These are phyloP conservation scores for Phialocephala subalpina DNA, from an alignment of 2,329 filamentous ascomycete genomes.

Conservation along the genomic window DNA sequence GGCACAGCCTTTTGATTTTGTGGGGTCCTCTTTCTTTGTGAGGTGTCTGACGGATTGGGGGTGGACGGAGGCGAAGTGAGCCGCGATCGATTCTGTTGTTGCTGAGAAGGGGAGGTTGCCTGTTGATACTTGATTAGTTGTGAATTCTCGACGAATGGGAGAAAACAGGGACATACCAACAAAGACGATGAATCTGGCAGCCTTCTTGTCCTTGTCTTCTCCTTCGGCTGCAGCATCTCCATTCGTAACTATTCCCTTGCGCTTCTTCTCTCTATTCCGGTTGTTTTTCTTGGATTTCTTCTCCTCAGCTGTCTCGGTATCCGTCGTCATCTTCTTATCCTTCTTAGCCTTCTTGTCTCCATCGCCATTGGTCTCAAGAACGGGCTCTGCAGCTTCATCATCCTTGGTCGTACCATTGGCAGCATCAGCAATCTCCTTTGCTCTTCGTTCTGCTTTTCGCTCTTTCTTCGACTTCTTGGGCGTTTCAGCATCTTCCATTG, in stretches of 20 bases:
- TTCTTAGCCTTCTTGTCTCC: conserved; percentile 9
- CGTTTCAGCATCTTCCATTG: conserved; percentile 29
- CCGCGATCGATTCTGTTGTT: conserved; percentile 71
- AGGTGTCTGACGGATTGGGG: conserved; percentile 77
- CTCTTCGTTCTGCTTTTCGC: conserved; percentile 45
- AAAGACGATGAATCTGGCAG: conserved; percentile 77
- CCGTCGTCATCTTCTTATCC: conserved; percentile 19
- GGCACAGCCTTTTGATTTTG: conserved; percentile 77
- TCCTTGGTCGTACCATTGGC: conserved; percentile 29
- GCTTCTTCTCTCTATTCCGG: conserved; percentile 45
- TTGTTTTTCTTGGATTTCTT: conserved; percentile 48
- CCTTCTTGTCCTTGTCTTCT: conserved; percentile 31
- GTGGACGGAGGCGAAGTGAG: conserved; percentile 81
- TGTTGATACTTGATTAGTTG: conserved; percentile 43
- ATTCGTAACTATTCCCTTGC: conserved; percentile 33
- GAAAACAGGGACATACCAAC: conserved; percentile 61
- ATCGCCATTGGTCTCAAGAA: conserved; percentile 8
- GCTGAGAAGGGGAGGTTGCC: conserved; percentile 91
- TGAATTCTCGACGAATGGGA: conserved; percentile 1
- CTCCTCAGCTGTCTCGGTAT: conserved; percentile 28
- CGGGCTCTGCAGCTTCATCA: not conserved
- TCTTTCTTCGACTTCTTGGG: conserved; percentile 48
- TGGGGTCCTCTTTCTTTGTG: conserved; percentile 68
- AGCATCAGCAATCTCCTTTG: conserved; percentile 43
- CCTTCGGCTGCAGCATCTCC: conserved; percentile 17